Evolutionary conservation across 192 early-diverging fungal species (phyloP).

Genomic region (Podila horticola): DNA sequence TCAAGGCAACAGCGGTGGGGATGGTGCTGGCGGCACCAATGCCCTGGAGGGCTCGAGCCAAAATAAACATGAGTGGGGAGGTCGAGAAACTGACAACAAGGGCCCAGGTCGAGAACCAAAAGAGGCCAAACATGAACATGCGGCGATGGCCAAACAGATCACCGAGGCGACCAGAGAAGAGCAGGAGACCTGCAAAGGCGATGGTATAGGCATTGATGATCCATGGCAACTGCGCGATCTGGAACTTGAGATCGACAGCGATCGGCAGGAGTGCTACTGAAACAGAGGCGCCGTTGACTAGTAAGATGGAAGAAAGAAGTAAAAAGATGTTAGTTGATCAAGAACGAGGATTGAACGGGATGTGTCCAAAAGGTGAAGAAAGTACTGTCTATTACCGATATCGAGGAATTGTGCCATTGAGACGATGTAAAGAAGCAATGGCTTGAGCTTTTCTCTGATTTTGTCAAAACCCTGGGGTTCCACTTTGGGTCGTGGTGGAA

Average conservation of each 20-base stretch:
- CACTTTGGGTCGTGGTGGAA: neutral
- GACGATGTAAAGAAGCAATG: constrained; percentile 14
- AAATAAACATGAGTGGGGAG: constrained; percentile 35
- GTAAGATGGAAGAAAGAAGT: too few species aligned
- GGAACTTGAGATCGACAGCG: constrained; percentile 22
- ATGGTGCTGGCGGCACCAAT: constrained; percentile 48
- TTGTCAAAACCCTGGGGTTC: neutral
- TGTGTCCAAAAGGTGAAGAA: neutral
- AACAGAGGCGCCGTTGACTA: constrained; percentile 30
- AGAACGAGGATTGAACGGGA: too few species aligned
- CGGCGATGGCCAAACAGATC: constrained; percentile 51
- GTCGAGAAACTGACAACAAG: constrained; percentile 36
- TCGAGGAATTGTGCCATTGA: constrained; percentile 16
- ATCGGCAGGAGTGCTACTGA: constrained; percentile 25
- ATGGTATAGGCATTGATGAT: constrained; percentile 49
- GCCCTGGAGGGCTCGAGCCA: constrained; percentile 45
- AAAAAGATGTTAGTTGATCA: too few species aligned
- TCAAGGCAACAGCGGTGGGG: constrained; percentile 41
- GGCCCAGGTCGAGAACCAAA: constrained; percentile 32
- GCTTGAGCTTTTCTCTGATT: neutral
- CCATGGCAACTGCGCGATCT: constrained; percentile 17
- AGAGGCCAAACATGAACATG: constrained; percentile 43
- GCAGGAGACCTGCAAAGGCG: constrained; percentile 47
- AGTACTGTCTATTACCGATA: constrained; percentile 1
- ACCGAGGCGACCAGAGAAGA: constrained; percentile 41